Conservation (phyloP, 73 alveolate species). For the Paramecium bursaria region DNA sequence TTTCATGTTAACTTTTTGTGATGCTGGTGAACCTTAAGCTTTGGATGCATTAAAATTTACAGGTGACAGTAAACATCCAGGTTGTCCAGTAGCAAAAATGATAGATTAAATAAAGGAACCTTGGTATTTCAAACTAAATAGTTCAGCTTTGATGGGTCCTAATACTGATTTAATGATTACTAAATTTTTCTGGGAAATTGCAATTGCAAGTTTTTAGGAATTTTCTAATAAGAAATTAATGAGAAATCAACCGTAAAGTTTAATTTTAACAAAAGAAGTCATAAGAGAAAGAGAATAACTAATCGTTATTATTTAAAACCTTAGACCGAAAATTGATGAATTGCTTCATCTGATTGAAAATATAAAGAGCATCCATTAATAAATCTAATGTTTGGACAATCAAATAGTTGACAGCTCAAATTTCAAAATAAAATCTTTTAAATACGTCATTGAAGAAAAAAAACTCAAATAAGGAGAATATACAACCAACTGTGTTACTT, state of each 20-base stretch:
- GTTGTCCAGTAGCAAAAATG: not conserved
- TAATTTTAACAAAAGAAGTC: too few relatives aligned
- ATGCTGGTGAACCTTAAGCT: conserved; percentile 47
- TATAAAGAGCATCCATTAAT: too few relatives aligned
- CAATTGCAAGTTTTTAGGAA: too few relatives aligned
- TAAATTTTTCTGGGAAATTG: conserved; percentile 22
- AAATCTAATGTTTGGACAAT: too few relatives aligned
- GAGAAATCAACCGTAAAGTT: too few relatives aligned
- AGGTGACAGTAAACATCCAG: conserved; percentile 16
- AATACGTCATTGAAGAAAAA: too few relatives aligned
- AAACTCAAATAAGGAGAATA: conserved; percentile 9
- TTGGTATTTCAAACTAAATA: conserved; percentile 56
- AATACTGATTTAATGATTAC: not conserved
- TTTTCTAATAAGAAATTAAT: too few relatives aligned
- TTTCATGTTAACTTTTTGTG: conserved; percentile 61
- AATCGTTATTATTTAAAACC: too few relatives aligned
- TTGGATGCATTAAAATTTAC: not conserved
- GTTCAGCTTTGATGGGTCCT: conserved; percentile 19
- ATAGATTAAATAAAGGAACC: conserved; percentile 26
- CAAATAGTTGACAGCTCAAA: too few relatives aligned
- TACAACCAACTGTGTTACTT: conserved; percentile 48
- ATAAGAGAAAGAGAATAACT: too few relatives aligned
- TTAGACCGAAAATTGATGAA: too few relatives aligned
- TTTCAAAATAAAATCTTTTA: not conserved
- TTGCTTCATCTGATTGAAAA: too few relatives aligned